A percentile compares a stretch with the other conserved stretches of the same genome.
phyloP scores from a whole-genome alignment of 2,329 filamentous ascomycete species.

The Purpureocillium lavendulum region DNA sequence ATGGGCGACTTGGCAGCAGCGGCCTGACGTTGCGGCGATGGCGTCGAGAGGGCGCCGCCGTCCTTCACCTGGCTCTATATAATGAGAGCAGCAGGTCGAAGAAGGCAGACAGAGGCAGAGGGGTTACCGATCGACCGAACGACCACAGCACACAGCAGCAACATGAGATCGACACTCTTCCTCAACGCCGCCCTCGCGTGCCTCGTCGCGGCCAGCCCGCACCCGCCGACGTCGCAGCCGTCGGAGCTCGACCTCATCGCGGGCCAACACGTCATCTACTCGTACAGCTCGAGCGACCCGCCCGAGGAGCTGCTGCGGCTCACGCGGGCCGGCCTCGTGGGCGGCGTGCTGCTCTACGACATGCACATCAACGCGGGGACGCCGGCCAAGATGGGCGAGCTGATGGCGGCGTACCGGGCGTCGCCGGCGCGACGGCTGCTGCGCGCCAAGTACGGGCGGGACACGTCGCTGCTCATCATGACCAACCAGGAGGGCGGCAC shows the following conservation, averaged over 20 bases:
- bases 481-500: conserved; percentile 8
- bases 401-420: conserved; percentile 4
- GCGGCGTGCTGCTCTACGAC: conserved; percentile 7
- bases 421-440: conserved; percentile 5
- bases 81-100: no score
- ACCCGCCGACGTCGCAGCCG: no score
- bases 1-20: no score
- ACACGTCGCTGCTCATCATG: conserved; percentile 5
- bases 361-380: conserved; percentile 7
- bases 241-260: conserved; percentile 6
- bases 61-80: no score
- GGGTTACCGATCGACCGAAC: no score
- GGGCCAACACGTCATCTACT: conserved; percentile 7
- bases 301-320: conserved; percentile 5
- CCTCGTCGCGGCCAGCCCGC: no score
- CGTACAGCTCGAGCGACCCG: conserved; percentile 2
- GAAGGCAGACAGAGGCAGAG: no score
- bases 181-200: no score
- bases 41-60: no score
- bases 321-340: conserved; percentile 6
- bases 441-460: conserved; percentile 2
- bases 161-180: no score
- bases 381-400: conserved; percentile 4
- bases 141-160: no score
- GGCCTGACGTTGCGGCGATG: no score